A percentile compares a stretch with the other conserved stretches of the same genome.
Evolutionary conservation across 345 rosid genomes (phyloP).

Genomic region (Passiflora organensis): DNA sequence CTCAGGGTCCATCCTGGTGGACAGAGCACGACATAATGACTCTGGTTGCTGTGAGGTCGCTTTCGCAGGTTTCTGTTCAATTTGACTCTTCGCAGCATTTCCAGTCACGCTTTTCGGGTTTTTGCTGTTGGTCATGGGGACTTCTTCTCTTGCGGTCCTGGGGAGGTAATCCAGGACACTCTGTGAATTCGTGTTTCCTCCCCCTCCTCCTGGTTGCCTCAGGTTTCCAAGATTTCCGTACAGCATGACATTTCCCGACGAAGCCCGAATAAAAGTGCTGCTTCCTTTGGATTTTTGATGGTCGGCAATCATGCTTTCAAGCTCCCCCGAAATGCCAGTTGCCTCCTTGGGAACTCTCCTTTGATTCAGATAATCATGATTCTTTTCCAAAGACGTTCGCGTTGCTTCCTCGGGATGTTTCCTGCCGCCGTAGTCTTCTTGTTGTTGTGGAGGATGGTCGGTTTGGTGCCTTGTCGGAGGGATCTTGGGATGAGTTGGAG

Average conservation of each 20-base stretch:
- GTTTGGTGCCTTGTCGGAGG: slow-evolving; percentile 19
- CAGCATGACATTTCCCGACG: slow-evolving; percentile 81
- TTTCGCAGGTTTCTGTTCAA: slow-evolving; percentile 11
- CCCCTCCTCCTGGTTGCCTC: slow-evolving; percentile 46
- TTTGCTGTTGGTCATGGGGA: slow-evolving; percentile 15
- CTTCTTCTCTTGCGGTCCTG: slow-evolving; percentile 19
- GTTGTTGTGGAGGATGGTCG: slow-evolving; percentile 4
- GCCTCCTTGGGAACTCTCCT: slow-evolving; percentile 53
- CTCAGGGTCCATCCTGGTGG: slow-evolving; percentile 95
- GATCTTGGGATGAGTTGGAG: slow-evolving; percentile 27
- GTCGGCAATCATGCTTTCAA: slow-evolving; percentile 69
- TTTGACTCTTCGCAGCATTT: slow-evolving; percentile 42
- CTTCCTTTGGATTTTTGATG: slow-evolving; percentile 55
- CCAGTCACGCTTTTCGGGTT: slow-evolving; percentile 43
- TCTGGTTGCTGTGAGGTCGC: slow-evolving; percentile 8
- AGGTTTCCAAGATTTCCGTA: slow-evolving; percentile 70
- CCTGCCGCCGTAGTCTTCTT: slow-evolving; percentile 14
- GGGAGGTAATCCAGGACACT: slow-evolving; percentile 23
- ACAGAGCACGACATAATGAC: slow-evolving; percentile 75
- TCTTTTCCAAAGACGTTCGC: too few species aligned
- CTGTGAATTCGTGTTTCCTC: slow-evolving; percentile 14
- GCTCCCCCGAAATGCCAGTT: slow-evolving; percentile 75
- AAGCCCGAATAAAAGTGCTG: slow-evolving; percentile 61
- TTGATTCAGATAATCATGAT: slow-evolving; percentile 28
- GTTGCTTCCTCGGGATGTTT: not conserved